Base-by-base conservation (phyloP, 2,329 filamentous ascomycete species). In the Talaromyces atroroseus region DNA sequence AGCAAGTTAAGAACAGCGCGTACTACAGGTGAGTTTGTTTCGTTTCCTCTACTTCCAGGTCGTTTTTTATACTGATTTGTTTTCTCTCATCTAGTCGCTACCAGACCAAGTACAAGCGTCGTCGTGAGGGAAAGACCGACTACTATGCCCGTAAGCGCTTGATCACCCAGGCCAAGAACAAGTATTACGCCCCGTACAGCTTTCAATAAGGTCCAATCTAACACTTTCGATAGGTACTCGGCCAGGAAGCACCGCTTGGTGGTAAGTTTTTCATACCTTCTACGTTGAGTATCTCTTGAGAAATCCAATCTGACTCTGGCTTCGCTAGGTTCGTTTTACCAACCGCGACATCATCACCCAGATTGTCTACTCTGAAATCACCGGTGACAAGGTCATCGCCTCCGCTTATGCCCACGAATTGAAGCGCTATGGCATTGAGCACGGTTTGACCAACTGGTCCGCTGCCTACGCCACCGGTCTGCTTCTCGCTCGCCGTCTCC, bases 101-200 rank as follows among this genome's bases (percentile, higher is more conserved):
- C 86, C 94, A 99, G 85, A 96, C 94, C 77, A 99, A 99, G 88
- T 99, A 96, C 89, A 94, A 91, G 85, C 92, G 94, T 78, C 88
- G 94, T 80, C 86, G 90, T 68, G 76, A 88, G 74, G 94, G 94
- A 77, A 99, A 99, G 89, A 99, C 94, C 82, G 94, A 99, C 79
- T 99, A 99, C 90, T 97, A 96, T 80, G 94, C 94, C 76, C 92
- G 94, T 79, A 97, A 97, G 90, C 89, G 94, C 75, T 85, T 99
- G 79, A 94, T 97, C 84, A 92, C 90, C 83, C 94, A 99, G 86
- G 94, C 94, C 82, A 99, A 97, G 90, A 99, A 99, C 90, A 99
- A 99, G 89, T 58, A 29, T 10, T 29, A 11, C 26, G 2, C 26
- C 26, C 26, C 8, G 26, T 29, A 2, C 26, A 29, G 8, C 2